phyloP scores from a whole-genome alignment of 2,329 filamentous ascomycete species.

The Gyromitra esculenta region DNA sequence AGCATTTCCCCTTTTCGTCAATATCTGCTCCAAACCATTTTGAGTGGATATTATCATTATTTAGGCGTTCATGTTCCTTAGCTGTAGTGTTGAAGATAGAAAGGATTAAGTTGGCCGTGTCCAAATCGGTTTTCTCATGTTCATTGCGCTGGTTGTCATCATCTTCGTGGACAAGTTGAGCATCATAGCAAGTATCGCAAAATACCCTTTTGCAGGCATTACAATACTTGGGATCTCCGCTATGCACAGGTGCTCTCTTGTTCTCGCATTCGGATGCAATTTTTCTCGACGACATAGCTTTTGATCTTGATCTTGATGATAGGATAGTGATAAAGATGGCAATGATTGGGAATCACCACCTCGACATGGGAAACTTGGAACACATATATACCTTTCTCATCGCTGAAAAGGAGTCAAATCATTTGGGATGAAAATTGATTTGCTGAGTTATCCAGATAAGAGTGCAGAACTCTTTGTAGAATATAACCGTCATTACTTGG shows the following conservation, averaged over 20 bases:
- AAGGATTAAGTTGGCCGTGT: slow-evolving; percentile 43
- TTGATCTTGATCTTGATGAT: too few relatives aligned
- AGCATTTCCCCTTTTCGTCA: slow-evolving; percentile 1
- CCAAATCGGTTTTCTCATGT: slow-evolving; percentile 51
- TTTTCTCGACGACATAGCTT: background rate
- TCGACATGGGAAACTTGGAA: too few relatives aligned
- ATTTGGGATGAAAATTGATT: too few relatives aligned
- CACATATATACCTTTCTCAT: too few relatives aligned
- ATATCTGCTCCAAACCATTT: slow-evolving; percentile 55
- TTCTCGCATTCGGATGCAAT: slow-evolving; percentile 1
- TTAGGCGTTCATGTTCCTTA: slow-evolving; percentile 4
- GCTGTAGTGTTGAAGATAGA: slow-evolving; percentile 29
- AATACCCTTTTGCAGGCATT: slow-evolving; percentile 7
- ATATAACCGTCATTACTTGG: too few relatives aligned
- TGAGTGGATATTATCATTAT: slow-evolving; percentile 40
- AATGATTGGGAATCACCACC: too few relatives aligned
- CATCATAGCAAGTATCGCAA: slow-evolving; percentile 26
- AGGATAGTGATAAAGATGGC: too few relatives aligned
- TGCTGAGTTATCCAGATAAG: too few relatives aligned
- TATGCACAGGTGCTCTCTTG: background rate
- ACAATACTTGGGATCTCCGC: slow-evolving; percentile 12
- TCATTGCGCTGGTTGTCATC: background rate
- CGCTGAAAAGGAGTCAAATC: too few relatives aligned
- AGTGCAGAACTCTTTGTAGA: too few relatives aligned
- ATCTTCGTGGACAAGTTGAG: slow-evolving; percentile 1